A percentile compares a stretch with the other conserved stretches of the same genome.
Conservation (phyloP, 169 alveolate species). For the Cryptosporidium sp. region DNA sequence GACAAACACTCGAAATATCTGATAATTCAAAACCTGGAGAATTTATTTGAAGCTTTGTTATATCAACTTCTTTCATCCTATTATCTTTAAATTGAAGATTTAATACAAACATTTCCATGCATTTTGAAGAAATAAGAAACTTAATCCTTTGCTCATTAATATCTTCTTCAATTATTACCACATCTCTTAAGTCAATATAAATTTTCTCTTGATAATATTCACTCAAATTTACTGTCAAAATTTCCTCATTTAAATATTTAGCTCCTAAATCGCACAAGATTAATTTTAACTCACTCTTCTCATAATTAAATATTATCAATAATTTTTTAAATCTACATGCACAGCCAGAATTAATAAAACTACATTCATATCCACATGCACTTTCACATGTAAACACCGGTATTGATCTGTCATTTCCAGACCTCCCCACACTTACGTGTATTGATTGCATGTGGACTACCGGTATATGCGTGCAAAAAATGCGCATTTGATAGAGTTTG, state of each 20-base stretch:
- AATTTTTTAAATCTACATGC: not conserved
- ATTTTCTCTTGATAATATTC: not conserved
- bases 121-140: constrained; percentile 4
- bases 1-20: constrained; percentile 16
- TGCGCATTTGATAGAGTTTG: constrained; percentile 2
- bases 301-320: constrained; percentile 5
- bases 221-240: not conserved
- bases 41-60: not conserved
- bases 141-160: not conserved
- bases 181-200: constrained; percentile 14
- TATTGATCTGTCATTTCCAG: not conserved
- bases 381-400: not conserved
- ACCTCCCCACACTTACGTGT: constrained; percentile 11
- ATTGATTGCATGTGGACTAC: constrained; percentile 5
- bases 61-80: not conserved
- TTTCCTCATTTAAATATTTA: not conserved
- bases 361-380: not conserved
- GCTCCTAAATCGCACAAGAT: not conserved
- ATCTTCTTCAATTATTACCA: constrained; percentile 9
- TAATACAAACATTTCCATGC: not conserved
- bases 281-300: not conserved
- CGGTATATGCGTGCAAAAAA: constrained; percentile 14
- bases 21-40: not conserved
- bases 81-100: not conserved
- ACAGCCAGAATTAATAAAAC: not conserved